These are phyloP conservation scores for Ormosia emarginata DNA, from an alignment of 306 rosid genomes.

Conservation along the genomic window DNA sequence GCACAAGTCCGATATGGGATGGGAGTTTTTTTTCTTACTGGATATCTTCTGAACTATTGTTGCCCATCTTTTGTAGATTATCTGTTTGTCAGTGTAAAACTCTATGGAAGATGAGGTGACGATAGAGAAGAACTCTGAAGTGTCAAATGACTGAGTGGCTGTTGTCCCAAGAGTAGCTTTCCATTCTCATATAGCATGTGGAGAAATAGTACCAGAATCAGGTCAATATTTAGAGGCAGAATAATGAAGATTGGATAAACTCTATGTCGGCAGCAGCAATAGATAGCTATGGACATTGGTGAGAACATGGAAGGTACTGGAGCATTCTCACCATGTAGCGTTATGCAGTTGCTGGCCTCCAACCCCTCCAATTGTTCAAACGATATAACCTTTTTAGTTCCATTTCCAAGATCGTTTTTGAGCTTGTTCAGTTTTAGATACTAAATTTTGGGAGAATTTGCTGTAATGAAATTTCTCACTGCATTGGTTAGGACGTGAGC, in stretches of 20 bases:
- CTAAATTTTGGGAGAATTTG: background rate
- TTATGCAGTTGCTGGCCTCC: no score
- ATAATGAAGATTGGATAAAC: conserved; percentile 30
- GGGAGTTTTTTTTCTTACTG: background rate
- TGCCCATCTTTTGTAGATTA: background rate
- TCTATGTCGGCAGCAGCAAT: background rate
- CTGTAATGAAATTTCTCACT: no score
- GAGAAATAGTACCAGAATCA: background rate
- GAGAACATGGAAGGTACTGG: background rate
- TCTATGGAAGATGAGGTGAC: background rate
- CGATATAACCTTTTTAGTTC: no score
- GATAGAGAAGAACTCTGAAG: background rate
- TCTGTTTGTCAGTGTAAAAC: background rate
- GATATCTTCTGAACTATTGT: background rate
- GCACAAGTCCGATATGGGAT: background rate
- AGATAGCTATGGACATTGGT: background rate
- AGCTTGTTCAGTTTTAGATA: background rate
- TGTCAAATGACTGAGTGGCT: conserved; percentile 18
- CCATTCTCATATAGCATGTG: background rate
- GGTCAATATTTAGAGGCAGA: background rate
- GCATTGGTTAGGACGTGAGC: no score
- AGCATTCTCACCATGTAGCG: background rate
- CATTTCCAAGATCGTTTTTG: background rate
- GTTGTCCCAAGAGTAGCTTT: conserved; percentile 33
- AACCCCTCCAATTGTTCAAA: background rate